Evolutionary conservation across 805 yeast species (phyloP).

Genomic region (Myxozyma sirexii): DNA sequence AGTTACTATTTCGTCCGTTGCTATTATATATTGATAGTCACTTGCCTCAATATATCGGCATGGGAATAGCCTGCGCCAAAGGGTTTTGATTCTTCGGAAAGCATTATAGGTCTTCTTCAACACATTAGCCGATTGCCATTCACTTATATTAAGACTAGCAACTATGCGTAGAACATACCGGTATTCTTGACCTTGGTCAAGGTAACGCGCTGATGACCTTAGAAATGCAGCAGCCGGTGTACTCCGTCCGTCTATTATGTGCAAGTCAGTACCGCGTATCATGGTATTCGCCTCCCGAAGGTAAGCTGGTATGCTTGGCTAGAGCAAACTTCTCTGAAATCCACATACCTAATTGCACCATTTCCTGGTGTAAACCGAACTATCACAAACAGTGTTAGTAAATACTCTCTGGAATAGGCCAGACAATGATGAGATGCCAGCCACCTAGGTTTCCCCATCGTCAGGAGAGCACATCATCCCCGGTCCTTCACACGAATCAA

Average conservation of each 20-base stretch:
- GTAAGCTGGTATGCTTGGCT: no score
- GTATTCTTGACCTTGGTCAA: conserved; percentile 38
- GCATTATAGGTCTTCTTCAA: conserved; percentile 8
- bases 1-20: neutral
- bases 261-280: neutral
- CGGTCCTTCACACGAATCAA: no score
- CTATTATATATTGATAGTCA: no score
- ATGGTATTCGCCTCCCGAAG: no score
- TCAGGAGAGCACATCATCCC: no score
- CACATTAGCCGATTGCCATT: neutral
- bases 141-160: neutral
- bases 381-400: no score
- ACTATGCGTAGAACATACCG: conserved; percentile 41
- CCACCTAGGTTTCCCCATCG: neutral
- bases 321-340: no score
- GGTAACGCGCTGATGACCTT: conserved; percentile 28
- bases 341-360: conserved; percentile 44
- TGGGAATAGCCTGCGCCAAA: conserved; percentile 63
- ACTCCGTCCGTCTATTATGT: conserved; percentile 19
- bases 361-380: conserved; percentile 42
- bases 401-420: no score
- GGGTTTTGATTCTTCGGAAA: conserved; percentile 45
- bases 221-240: conserved; percentile 31
- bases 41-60: conserved; percentile 46
- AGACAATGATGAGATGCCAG: no score